Conservation (phyloP, 2,329 filamentous ascomycete species). For the Fusarium continuum region DNA sequence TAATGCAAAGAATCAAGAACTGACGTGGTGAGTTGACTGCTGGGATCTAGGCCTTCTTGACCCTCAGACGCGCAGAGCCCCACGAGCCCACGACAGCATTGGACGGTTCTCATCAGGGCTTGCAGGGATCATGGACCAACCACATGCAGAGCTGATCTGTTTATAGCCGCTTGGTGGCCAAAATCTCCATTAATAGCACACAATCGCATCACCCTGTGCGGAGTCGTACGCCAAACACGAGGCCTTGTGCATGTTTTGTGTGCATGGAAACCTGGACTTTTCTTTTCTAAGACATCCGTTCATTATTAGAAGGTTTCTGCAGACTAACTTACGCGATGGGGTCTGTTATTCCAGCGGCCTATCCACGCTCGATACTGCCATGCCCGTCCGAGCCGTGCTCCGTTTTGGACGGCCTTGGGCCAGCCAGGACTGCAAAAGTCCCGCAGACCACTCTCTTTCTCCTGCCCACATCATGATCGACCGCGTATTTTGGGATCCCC, state of each 20-base stretch:
- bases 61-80: not conserved
- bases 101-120: slow-evolving; percentile 2
- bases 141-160: slow-evolving; percentile 7
- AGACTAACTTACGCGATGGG: not conserved
- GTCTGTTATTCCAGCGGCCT: slow-evolving; percentile 1
- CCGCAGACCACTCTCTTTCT: slow-evolving; percentile 2
- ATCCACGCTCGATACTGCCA: not conserved
- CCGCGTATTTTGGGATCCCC: slow-evolving; percentile 18
- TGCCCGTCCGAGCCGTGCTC: not conserved
- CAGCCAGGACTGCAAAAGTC: not conserved
- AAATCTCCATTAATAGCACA: slow-evolving; percentile 27
- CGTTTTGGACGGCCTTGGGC: not conserved
- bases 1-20: slow-evolving; percentile 14
- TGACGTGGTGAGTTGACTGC: slow-evolving; percentile 18
- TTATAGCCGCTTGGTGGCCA: slow-evolving; percentile 27
- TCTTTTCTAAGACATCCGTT: slow-evolving; percentile 10
- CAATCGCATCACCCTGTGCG: slow-evolving; percentile 12
- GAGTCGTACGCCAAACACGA: slow-evolving; percentile 24
- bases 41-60: not conserved
- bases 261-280: slow-evolving; percentile 4
- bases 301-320: slow-evolving; percentile 20
- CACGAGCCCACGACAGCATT: not conserved
- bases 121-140: slow-evolving; percentile 25
- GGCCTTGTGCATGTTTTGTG: slow-evolving; percentile 15
- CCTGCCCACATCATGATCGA: slow-evolving; percentile 18